These are phyloP conservation scores for Vicia villosa DNA, from an alignment of 306 rosid genomes.

Conservation along the genomic window DNA sequence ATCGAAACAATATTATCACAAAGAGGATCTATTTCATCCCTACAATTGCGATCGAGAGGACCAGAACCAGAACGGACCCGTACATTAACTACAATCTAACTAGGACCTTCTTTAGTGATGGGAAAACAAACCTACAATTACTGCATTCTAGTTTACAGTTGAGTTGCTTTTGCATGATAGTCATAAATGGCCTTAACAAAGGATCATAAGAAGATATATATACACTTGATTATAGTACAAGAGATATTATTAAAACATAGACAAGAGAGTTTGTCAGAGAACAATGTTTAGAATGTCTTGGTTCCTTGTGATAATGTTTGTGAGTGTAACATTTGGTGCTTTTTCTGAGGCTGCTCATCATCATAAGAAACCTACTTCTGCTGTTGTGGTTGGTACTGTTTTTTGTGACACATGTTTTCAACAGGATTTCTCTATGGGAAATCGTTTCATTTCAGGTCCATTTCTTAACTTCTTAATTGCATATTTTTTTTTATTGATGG, in stretches of 20 bases:
- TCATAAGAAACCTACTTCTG: constrained; percentile 52
- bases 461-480: constrained; percentile 1
- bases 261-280: constrained; percentile 16
- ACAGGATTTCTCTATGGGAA: constrained; percentile 51
- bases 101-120: constrained; percentile 43
- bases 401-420: constrained; percentile 88
- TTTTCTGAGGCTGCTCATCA: constrained; percentile 54
- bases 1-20: too few relatives aligned
- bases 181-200: constrained; percentile 43
- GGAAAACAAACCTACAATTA: constrained; percentile 54
- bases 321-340: constrained; percentile 42
- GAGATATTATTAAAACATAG: constrained; percentile 9
- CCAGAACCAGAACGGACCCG: too few relatives aligned
- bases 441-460: constrained; percentile 85
- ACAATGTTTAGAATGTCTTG: constrained; percentile 51
- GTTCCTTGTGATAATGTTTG: constrained; percentile 45
- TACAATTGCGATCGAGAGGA: too few relatives aligned
- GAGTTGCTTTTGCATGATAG: constrained; percentile 55
- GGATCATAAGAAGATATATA: constrained; percentile 22
- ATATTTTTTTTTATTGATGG: background rate
- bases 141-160: constrained; percentile 68
- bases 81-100: constrained; percentile 12
- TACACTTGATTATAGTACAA: constrained; percentile 11
- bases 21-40: too few relatives aligned
- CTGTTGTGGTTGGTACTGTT: constrained; percentile 78